These are phyloP conservation scores for Fomitopsis serialis DNA, from an alignment of 768 basidiomycete genomes.

Conservation along the genomic window DNA sequence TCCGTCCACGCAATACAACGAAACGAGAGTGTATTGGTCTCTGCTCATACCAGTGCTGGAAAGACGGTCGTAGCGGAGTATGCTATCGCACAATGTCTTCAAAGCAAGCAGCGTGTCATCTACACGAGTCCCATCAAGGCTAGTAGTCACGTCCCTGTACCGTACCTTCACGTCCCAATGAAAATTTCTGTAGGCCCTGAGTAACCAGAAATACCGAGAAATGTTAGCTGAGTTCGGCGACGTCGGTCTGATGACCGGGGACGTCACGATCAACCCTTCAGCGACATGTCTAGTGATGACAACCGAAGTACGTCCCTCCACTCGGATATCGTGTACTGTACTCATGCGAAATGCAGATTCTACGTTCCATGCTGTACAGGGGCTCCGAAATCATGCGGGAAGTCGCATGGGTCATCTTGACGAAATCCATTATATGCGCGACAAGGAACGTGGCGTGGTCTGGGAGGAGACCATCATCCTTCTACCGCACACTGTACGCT, in stretches of 20 bases:
- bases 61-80: slow-evolving; percentile 99
- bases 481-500: slow-evolving; percentile 91
- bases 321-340: neutral
- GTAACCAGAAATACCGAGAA: slow-evolving; percentile 98
- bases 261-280: slow-evolving; percentile 97
- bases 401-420: slow-evolving; percentile 99
- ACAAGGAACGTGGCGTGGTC: slow-evolving; percentile 97
- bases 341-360: slow-evolving; percentile 53
- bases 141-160: slow-evolving; percentile 25
- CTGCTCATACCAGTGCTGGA: slow-evolving; percentile 97
- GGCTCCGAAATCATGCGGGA: slow-evolving; percentile 99
- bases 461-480: slow-evolving; percentile 99
- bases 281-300: slow-evolving; percentile 99
- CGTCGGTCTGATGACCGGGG: slow-evolving; percentile 98
- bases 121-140: slow-evolving; percentile 99
- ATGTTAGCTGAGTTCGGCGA: slow-evolving; percentile 97
- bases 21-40: slow-evolving; percentile 96
- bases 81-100: slow-evolving; percentile 94
- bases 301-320: slow-evolving; percentile 66
- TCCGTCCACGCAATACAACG: slow-evolving; percentile 94
- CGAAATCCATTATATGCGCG: slow-evolving; percentile 99
- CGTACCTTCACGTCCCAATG: neutral
- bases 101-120: slow-evolving; percentile 92
- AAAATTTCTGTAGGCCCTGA: slow-evolving; percentile 66
- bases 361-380: slow-evolving; percentile 97